These are phyloP conservation scores for Candida fluviatilis DNA, from an alignment of 805 yeast genomes.

Conservation along the genomic window DNA sequence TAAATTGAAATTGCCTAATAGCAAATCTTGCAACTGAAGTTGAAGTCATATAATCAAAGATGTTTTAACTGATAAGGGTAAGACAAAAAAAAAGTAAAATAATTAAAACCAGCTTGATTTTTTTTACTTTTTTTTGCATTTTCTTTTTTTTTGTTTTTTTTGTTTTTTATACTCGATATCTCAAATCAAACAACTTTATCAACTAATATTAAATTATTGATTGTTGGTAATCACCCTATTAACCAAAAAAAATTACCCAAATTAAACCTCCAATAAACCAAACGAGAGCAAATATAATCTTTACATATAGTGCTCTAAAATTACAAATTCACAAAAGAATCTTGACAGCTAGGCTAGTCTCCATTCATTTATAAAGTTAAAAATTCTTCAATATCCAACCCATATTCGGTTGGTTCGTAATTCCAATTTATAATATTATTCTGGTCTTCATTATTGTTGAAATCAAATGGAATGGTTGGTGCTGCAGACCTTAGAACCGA, in stretches of 20 bases:
- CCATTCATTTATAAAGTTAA: background rate
- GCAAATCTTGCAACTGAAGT: too few species aligned
- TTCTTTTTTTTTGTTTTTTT: background rate
- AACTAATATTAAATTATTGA: constrained; percentile 1
- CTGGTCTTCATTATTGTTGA: constrained; percentile 1
- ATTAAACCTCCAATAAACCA: constrained; percentile 1
- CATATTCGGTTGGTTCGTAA: background rate
- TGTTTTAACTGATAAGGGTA: background rate
- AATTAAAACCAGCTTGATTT: constrained; percentile 1
- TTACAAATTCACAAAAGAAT: background rate
- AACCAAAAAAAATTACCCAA: background rate
- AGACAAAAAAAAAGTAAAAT: background rate
- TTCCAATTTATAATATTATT: background rate
- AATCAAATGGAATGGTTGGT: constrained; percentile 4
- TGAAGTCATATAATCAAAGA: too few species aligned
- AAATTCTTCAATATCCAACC: constrained; percentile 1
- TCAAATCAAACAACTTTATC: too few species aligned
- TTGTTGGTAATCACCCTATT: constrained; percentile 1
- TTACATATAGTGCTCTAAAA: background rate
- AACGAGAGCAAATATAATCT: background rate
- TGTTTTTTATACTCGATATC: background rate
- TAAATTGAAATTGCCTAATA: too few species aligned
- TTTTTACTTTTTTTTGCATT: background rate
- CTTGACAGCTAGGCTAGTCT: too few species aligned
- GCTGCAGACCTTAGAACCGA: constrained; percentile 3